Percentiles rank a stretch among this genome's conserved stretches.
phyloP scores from a whole-genome alignment of 352 stramenopile genomes.

The Pythium oligandrum region DNA sequence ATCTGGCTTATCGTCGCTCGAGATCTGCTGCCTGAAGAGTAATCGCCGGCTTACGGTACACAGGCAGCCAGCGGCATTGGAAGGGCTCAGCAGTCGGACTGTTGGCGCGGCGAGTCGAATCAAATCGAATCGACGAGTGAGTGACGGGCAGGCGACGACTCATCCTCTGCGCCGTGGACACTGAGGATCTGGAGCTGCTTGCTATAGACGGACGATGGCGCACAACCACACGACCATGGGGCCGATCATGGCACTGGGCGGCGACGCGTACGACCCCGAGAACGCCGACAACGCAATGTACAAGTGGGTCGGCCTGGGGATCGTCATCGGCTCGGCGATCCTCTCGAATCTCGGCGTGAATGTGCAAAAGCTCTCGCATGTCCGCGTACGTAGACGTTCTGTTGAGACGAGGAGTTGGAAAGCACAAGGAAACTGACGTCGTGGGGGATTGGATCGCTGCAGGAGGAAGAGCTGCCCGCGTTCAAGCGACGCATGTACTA shows the following conservation, averaged over 20 bases:
- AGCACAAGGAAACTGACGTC: not conserved
- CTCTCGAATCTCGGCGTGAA: conserved; percentile 84
- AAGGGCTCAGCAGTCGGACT: too few relatives aligned
- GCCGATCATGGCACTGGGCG: conserved; percentile 2
- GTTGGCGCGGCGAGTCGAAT: too few relatives aligned
- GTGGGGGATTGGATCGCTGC: not conserved
- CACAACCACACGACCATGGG: conserved; percentile 9
- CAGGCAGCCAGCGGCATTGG: too few relatives aligned
- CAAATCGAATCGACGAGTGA: too few relatives aligned
- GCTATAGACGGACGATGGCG: not conserved
- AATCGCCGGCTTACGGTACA: too few relatives aligned
- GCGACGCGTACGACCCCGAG: conserved; percentile 14
- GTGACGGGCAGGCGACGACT: too few relatives aligned
- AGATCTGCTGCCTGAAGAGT: too few relatives aligned
- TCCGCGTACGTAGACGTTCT: conserved; percentile 40
- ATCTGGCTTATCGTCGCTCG: too few relatives aligned
- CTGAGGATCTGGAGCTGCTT: too few relatives aligned
- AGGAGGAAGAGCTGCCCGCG: conserved; percentile 62
- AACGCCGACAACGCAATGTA: conserved; percentile 51
- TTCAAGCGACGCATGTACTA: conserved; percentile 76
- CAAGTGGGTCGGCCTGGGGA: conserved; percentile 80
- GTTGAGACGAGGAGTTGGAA: conserved; percentile 4
- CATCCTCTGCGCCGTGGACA: too few relatives aligned
- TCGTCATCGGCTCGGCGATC: conserved; percentile 77
- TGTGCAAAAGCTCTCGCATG: conserved; percentile 83